Percentiles rank a stretch among this genome's conserved stretches.
phyloP scores from a whole-genome alignment of 441 rosid genomes.

The Hypseocharis bilobata region DNA sequence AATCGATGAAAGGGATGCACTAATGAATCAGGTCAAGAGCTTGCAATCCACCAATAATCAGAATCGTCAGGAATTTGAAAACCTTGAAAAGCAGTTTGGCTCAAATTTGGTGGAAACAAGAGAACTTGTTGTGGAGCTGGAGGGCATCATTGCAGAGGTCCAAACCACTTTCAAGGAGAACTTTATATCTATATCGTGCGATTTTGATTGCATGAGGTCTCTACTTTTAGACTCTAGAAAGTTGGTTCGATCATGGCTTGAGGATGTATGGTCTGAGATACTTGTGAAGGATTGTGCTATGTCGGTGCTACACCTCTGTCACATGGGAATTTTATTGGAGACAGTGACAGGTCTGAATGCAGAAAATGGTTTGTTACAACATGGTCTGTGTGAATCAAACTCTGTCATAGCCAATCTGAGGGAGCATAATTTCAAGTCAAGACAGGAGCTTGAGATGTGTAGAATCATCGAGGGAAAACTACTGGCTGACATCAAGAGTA shows the following conservation, averaged over 20 bases:
- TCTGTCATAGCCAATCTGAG: slow-evolving; percentile 59
- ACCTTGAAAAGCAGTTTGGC: slow-evolving; percentile 54
- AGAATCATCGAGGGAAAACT: slow-evolving; percentile 71
- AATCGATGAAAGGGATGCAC: slow-evolving; percentile 46
- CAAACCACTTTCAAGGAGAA: slow-evolving; percentile 42
- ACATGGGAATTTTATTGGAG: slow-evolving; percentile 85
- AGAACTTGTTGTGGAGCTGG: slow-evolving; percentile 54
- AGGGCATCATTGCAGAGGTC: slow-evolving; percentile 39
- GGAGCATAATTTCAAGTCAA: slow-evolving; percentile 66
- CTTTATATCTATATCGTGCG: slow-evolving; percentile 38
- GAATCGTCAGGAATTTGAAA: slow-evolving; percentile 50
- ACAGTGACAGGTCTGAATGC: slow-evolving; percentile 71
- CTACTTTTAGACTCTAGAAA: slow-evolving; percentile 47
- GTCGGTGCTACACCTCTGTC: slow-evolving; percentile 84
- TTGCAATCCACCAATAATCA: slow-evolving; percentile 43
- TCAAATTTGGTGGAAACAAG: slow-evolving; percentile 49
- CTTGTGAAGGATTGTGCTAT: slow-evolving; percentile 84
- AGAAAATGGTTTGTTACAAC: slow-evolving; percentile 85
- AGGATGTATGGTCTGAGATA: slow-evolving; percentile 93
- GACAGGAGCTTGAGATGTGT: slow-evolving; percentile 74
- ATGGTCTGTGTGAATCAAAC: slow-evolving; percentile 66
- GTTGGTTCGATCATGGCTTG: slow-evolving; percentile 61
- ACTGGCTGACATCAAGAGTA: slow-evolving; percentile 69
- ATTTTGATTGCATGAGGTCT: slow-evolving; percentile 42
- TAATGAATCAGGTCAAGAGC: slow-evolving; percentile 43